Base-by-base conservation (phyloP, 208 protist species). In the Crithidia expoeki region DNA sequence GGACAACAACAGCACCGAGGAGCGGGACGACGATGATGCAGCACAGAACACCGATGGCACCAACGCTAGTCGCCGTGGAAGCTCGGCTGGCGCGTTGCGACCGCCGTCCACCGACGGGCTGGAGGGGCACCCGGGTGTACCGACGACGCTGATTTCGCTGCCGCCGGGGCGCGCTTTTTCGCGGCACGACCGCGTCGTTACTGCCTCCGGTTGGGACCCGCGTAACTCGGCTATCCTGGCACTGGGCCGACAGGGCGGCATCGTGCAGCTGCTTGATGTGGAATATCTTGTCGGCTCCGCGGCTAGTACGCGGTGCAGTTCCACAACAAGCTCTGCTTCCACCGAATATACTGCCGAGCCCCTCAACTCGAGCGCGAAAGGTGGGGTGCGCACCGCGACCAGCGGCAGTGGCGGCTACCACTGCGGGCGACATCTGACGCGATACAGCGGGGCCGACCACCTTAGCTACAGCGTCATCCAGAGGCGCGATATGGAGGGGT, bases 251-350 rank as follows among this genome's bases (percentile, higher is more conserved):
- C 73, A 80, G 46, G 80, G 86, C 53, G 85, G 79, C 25, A 58
- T 84, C 27, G 80, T 94, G 71, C 81, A 88, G 68, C 74, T 92
- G 19, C 65, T 92, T 30, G 79, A 92, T 60, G 68, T 92, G 36
- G 84, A 94, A 74, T 77, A 80, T 34, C 10, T 76, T 17, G 53
- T 57, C 17, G 79, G 80, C 42, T 70, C 67, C 0, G 50, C 51
- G 16, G 66, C 55, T 1, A 36, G 66, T 25, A 59, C 47, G 55
- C 57, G 66, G 71, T 59, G 74, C 42, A 69, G 69, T n/a, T 23
- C 49, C 46, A 67, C 68, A 5, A 62, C 57, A 17, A 70, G 38
- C 75, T 19, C 44, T 33, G 62, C 28, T 55, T n/a, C 30, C 4
- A 66, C 47, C 44, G 68, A 80, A 33, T 32, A 69, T 21, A 65